Evolutionary conservation across 2,329 filamentous ascomycete genomes (phyloP).

Genomic region (Boeremia lycopersici): DNA sequence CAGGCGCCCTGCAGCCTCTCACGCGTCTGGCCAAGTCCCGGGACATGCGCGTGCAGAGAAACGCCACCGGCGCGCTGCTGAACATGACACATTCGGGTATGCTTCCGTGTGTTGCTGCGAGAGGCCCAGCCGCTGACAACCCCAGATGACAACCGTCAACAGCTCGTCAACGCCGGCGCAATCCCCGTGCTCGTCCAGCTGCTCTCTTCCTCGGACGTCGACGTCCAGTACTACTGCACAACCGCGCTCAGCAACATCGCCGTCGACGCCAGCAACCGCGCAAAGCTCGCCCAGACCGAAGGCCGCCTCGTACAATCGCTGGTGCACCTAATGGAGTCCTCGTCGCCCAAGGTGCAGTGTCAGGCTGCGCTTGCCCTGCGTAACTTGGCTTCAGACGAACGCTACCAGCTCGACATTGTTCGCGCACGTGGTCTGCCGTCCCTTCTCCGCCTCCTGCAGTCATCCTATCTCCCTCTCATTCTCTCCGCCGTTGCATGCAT

Average conservation of each 20-base stretch:
- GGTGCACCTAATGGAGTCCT: conserved; percentile 96
- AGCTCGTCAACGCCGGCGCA: conserved; percentile 96
- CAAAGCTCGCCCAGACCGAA: conserved; percentile 88
- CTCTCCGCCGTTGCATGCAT: conserved; percentile 97
- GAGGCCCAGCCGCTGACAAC: conserved; percentile 24
- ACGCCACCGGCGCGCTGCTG: conserved; percentile 91
- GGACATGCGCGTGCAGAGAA: conserved; percentile 97
- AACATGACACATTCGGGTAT: conserved; percentile 99
- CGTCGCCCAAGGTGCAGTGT: conserved; percentile 91
- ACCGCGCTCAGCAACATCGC: conserved; percentile 98
- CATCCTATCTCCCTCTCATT: conserved; percentile 93
- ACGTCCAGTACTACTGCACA: conserved; percentile 99
- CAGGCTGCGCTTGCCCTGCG: conserved; percentile 92
- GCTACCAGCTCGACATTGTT: conserved; percentile 98
- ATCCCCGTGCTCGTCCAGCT: conserved; percentile 96
- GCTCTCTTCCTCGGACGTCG: conserved; percentile 88
- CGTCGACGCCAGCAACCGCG: conserved; percentile 88
- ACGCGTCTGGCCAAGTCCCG: conserved; percentile 94
- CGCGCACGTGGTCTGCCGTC: conserved; percentile 83
- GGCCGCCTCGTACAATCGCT: conserved; percentile 90
- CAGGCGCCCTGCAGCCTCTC: conserved; percentile 87
- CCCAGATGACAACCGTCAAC: conserved; percentile 93
- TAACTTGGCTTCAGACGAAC: conserved; percentile 96
- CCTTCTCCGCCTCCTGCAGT: conserved; percentile 87
- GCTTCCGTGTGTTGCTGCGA: conserved; percentile 27